Conservation (phyloP, 768 basidiomycete species). For the Mycena polygramma region DNA sequence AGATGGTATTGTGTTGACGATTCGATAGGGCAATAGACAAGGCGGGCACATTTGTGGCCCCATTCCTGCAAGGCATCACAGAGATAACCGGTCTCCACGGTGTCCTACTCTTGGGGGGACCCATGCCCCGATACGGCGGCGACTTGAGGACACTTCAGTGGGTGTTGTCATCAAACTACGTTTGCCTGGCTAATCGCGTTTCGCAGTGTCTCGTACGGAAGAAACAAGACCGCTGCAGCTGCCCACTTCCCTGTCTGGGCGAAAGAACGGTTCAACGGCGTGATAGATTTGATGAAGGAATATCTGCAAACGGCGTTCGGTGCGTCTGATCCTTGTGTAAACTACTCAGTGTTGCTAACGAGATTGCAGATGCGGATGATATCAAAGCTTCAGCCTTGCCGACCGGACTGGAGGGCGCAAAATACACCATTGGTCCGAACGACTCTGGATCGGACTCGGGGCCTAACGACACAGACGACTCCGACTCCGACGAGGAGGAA, state of each 20-base stretch:
- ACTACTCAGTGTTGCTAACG: neutral
- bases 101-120: no score
- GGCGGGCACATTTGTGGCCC: no score
- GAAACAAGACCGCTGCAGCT: neutral
- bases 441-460: neutral
- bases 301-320: neutral
- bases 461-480: neutral
- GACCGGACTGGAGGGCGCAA: neutral
- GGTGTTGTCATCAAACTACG: neutral
- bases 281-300: neutral
- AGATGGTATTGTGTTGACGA: no score
- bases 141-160: neutral
- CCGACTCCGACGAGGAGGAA: neutral
- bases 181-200: no score
- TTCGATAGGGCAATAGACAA: no score
- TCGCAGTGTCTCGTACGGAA: neutral
- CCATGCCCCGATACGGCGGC: neutral
- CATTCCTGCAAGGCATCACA: neutral
- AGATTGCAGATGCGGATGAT: neutral
- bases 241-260: neutral
- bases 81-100: neutral
- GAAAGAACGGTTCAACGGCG: neutral
- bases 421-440: neutral
- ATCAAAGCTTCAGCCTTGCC: neutral
- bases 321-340: neutral